A percentile compares a stretch with the other conserved stretches of the same genome.
phyloP scores from a whole-genome alignment of 2,329 filamentous ascomycete species.

The Stromatinia cepivora region DNA sequence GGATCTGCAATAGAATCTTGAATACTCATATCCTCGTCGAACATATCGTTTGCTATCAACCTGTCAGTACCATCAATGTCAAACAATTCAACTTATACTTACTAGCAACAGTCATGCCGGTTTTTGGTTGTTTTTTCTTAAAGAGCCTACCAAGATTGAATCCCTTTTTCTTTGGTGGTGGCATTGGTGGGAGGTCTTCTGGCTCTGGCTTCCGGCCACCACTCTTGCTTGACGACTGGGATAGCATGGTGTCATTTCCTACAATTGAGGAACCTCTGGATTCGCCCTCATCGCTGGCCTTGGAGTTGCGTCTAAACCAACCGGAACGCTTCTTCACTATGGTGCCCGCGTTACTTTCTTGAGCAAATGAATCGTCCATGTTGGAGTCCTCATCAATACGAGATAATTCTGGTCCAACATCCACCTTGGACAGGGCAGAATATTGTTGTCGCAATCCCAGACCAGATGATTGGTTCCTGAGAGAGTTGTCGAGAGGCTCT shows the following conservation, averaged over 20 bases:
- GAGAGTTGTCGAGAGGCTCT: slow-evolving; percentile 10
- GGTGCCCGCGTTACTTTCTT: slow-evolving; percentile 34
- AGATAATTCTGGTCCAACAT: slow-evolving; percentile 27
- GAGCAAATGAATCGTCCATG: slow-evolving; percentile 28
- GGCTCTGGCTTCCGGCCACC: slow-evolving; percentile 17
- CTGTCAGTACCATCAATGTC: background rate
- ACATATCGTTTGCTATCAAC: slow-evolving; percentile 33
- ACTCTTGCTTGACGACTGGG: slow-evolving; percentile 29
- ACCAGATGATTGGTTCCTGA: slow-evolving; percentile 21
- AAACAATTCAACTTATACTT: slow-evolving; percentile 25
- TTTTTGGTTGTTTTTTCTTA: slow-evolving; percentile 35
- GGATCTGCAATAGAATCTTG: slow-evolving; percentile 34
- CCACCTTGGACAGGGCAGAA: slow-evolving; percentile 19
- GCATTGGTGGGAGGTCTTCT: slow-evolving; percentile 14
- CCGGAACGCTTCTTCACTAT: slow-evolving; percentile 37
- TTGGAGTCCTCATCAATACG: slow-evolving; percentile 30
- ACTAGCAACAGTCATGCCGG: slow-evolving; percentile 38
- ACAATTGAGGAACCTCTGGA: slow-evolving; percentile 25
- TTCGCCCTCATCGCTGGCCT: slow-evolving; percentile 30
- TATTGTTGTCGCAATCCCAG: slow-evolving; percentile 35
- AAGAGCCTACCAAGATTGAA: slow-evolving; percentile 39
- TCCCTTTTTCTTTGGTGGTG: slow-evolving; percentile 35
- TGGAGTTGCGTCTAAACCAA: slow-evolving; percentile 41
- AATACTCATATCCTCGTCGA: slow-evolving; percentile 35
- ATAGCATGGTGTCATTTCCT: slow-evolving; percentile 24